Evolutionary conservation across 169 alveolate genomes (phyloP).

Genomic region (Plasmodium fragile): DNA sequence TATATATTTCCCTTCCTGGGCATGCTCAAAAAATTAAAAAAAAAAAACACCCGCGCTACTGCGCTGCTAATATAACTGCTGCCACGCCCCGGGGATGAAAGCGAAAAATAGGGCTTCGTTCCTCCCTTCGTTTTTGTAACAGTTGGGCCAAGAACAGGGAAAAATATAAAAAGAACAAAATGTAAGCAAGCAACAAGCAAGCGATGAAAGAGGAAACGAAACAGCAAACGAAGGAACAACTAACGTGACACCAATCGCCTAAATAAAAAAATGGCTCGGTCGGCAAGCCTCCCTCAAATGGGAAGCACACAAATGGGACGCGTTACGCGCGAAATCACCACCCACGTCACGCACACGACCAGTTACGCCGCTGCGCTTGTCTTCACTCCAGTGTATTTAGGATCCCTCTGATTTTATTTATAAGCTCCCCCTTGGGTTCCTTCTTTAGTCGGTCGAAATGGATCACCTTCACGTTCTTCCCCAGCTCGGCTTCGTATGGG

Average conservation of each 20-base stretch:
- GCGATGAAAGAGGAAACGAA: no score
- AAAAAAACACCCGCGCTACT: not conserved
- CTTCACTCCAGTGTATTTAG: slow-evolving; percentile 26
- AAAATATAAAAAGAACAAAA: not conserved
- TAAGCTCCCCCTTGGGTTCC: slow-evolving; percentile 22
- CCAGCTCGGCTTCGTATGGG: not conserved
- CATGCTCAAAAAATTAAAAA: not conserved
- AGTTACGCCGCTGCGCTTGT: not conserved
- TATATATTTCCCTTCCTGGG: not conserved
- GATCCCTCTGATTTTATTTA: slow-evolving; percentile 26
- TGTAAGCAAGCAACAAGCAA: not conserved
- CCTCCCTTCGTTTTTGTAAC: not conserved
- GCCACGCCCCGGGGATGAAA: not conserved
- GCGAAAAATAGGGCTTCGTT: not conserved
- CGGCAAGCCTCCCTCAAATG: not conserved
- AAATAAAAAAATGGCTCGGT: not conserved
- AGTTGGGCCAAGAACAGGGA: not conserved
- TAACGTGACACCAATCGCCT: not conserved
- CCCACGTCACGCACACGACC: not conserved
- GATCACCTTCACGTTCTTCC: slow-evolving; percentile 10
- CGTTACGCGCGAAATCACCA: not conserved
- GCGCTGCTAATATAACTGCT: not conserved
- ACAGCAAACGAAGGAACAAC: not conserved
- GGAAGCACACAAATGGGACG: not conserved
- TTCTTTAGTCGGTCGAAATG: slow-evolving; percentile 9